phyloP scores from a whole-genome alignment of 2,329 filamentous ascomycete species.

The Colletotrichum higginsianum region DNA sequence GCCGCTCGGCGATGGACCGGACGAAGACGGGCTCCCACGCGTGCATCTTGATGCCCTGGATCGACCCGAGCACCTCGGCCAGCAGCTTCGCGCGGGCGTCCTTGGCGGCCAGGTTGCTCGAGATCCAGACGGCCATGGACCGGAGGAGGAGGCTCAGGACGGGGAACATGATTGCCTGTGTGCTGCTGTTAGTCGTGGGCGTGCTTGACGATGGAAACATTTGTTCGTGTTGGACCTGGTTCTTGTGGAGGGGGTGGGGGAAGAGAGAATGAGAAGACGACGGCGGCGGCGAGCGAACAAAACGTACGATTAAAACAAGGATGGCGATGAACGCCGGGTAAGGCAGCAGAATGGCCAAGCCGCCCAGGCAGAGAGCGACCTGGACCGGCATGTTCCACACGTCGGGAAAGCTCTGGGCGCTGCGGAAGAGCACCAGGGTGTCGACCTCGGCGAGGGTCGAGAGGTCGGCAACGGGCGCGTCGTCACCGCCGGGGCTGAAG shows the following conservation, averaged over 20 bases:
- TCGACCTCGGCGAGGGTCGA: no score
- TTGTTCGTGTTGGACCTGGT: no score
- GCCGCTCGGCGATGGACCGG: slow-evolving; percentile 5
- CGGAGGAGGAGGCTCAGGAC: slow-evolving; percentile 1
- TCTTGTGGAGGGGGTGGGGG: no score
- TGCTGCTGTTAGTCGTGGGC: no score
- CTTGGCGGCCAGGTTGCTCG: slow-evolving; percentile 5
- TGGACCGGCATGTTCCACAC: slow-evolving; percentile 4
- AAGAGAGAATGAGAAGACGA: no score
- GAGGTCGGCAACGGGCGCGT: no score
- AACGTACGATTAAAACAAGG: neutral
- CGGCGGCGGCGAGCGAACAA: no score
- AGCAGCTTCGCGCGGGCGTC: slow-evolving; percentile 3
- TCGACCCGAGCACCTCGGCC: slow-evolving; percentile 4
- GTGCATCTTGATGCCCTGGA: slow-evolving; percentile 10
- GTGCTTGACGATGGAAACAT: no score
- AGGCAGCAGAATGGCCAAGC: slow-evolving; percentile 11
- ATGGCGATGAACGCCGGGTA: slow-evolving; percentile 1
- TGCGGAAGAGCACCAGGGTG: neutral
- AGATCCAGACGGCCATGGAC: slow-evolving; percentile 6
- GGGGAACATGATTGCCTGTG: neutral
- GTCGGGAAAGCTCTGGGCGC: slow-evolving; percentile 1
- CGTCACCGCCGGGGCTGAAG: neutral
- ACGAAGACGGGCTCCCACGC: slow-evolving; percentile 9
- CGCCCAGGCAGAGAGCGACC: slow-evolving; percentile 6